Evolutionary conservation across 2,329 filamentous ascomycete genomes (phyloP).

Genomic region (Cryphonectria parasitica): DNA sequence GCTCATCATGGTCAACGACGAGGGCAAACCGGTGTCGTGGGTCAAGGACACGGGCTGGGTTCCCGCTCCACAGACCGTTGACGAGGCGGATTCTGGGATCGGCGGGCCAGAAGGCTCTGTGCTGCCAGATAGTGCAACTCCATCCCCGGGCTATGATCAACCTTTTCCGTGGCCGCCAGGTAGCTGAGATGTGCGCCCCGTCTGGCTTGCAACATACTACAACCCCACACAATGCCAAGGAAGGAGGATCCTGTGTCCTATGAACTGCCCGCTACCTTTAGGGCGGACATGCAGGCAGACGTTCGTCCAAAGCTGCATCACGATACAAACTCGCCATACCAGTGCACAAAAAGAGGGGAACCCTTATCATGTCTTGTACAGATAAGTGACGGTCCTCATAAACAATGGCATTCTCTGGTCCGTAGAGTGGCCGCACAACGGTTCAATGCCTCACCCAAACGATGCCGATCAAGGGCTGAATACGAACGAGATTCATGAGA

Average conservation of each 20-base stretch:
- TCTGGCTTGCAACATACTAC: background rate
- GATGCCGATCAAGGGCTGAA: background rate
- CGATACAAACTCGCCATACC: background rate
- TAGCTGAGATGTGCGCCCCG: background rate
- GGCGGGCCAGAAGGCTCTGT: background rate
- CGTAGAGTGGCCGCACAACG: background rate
- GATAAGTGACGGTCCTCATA: background rate
- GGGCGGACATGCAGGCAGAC: background rate
- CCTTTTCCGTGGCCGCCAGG: background rate
- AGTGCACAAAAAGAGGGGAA: background rate
- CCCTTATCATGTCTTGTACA: background rate
- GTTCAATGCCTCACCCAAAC: background rate
- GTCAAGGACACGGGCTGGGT: slow-evolving; percentile 18
- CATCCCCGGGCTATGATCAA: background rate
- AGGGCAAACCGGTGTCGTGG: slow-evolving; percentile 24
- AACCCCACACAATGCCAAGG: background rate
- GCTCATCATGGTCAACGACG: slow-evolving; percentile 29
- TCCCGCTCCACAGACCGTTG: background rate
- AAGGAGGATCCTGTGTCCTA: background rate
- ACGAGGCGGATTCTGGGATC: background rate
- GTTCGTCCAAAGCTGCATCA: background rate
- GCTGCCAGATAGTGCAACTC: background rate
- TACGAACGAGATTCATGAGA: background rate
- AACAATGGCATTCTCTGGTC: background rate
- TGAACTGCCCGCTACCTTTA: background rate